Evolutionary conservation across 73 alveolate genomes (phyloP).

Genomic region (Paramecium primaurelia): DNA sequence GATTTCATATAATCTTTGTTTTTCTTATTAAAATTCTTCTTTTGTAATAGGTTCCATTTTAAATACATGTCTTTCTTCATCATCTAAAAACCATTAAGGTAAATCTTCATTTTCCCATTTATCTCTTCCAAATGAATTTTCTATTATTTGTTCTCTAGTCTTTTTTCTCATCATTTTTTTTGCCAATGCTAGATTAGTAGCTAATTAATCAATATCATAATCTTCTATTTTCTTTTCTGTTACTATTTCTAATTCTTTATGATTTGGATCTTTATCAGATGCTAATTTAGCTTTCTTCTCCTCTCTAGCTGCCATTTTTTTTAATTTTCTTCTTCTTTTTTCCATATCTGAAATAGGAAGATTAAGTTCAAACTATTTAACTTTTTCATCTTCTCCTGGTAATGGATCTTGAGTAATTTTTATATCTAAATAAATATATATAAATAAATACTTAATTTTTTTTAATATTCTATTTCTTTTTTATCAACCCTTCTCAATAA

Average conservation of each 20-base stretch:
- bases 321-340: conserved; percentile 54
- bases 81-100: conserved; percentile 94
- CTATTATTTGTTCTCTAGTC: conserved; percentile 82
- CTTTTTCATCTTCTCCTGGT: conserved; percentile 43
- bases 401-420: background rate
- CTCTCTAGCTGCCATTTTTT: conserved; percentile 46
- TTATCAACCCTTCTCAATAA: conserved; percentile 19
- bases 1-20: conserved; percentile 82
- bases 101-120: conserved; percentile 90
- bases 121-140: conserved; percentile 85
- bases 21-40: conserved; percentile 81
- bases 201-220: conserved; percentile 94
- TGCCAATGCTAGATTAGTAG: conserved; percentile 94
- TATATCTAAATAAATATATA: background rate
- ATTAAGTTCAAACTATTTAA: background rate
- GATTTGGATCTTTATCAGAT: conserved; percentile 56
- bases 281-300: conserved; percentile 59
- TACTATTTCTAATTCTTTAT: conserved; percentile 69
- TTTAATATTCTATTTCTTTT: conserved; percentile 36
- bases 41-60: conserved; percentile 86
- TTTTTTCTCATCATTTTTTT: conserved; percentile 94
- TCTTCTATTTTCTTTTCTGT: conserved; percentile 66
- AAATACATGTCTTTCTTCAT: conserved; percentile 78
- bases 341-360: conserved; percentile 62
- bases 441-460: conserved; percentile 7